Base-by-base conservation (phyloP, 2,329 filamentous ascomycete species). In the Phoma sp. region DNA sequence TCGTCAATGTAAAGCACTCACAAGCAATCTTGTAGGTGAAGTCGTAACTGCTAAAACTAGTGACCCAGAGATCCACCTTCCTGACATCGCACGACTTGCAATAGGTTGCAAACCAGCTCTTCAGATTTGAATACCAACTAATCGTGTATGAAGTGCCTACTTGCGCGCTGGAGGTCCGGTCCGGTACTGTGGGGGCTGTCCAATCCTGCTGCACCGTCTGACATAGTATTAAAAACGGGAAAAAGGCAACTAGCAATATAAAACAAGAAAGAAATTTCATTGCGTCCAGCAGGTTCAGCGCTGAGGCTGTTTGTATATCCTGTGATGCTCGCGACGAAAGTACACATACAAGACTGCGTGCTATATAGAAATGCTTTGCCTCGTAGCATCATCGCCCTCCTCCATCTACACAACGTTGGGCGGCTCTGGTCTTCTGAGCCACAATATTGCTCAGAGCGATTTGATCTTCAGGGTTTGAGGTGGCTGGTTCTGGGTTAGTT, bases 41-140 rank as follows among this genome's bases (percentile, higher is more conserved):
- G 23, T 48, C 50, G 15, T 37, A 40, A 3, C 48, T 43, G 12
- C 45, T 51, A 34, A 54, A 57, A 46, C 52, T 61, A n/a, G 55
- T 61, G 14, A 63, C 42, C 57, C 60, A 63, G 2, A 61, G 47
- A 43, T 63, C 60, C 14, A 63, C 51, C 28, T 54, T 60, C 18
- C 15, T 47, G 36, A 37, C 42, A 51, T 60, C 20, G 29, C 57
- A 60, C 12, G 26, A 54, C 12, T 34, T 38, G 30, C 57, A 62
- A 25, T 58, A 58, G n/a, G 21, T 34, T 20, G 36, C 14, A 23
- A 59, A 61, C 11, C 10, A 15, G 12, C 49, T 25, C 50, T 33
- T 47, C 20, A 59, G 57, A 28, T 23, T 34, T 43, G 50, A 26
- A 28, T 61, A 61, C 60, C 60, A 63, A 30, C 50, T 40, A 7